phyloP scores from a whole-genome alignment of 1,139 yeast genomes.

The Candida pseudocylindracea region DNA sequence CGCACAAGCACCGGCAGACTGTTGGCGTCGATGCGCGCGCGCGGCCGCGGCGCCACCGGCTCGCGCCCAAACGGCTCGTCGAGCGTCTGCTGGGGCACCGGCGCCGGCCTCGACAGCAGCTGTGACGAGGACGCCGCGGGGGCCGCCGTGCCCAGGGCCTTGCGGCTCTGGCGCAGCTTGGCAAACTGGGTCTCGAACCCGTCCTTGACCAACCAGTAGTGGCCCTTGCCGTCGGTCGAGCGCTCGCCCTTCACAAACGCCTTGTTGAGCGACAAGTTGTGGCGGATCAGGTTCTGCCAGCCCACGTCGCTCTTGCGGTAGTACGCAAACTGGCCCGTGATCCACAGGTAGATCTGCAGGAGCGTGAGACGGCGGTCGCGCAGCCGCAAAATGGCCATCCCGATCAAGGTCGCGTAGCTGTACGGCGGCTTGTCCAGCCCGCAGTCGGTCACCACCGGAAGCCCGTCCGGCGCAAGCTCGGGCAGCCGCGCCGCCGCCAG shows the following conservation, averaged over 20 bases:
- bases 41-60: too few species aligned
- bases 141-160: slow-evolving; percentile 20
- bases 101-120: too few species aligned
- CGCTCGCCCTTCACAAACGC: slow-evolving; percentile 82
- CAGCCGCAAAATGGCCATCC: slow-evolving; percentile 83
- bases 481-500: too few species aligned
- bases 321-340: slow-evolving; percentile 64
- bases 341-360: slow-evolving; percentile 87
- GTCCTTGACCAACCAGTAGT: slow-evolving; percentile 79
- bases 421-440: slow-evolving; percentile 56
- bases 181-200: slow-evolving; percentile 72
- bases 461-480: too few species aligned
- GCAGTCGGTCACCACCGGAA: too few species aligned
- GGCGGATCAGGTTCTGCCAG: slow-evolving; percentile 86
- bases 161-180: slow-evolving; percentile 31
- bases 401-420: slow-evolving; percentile 84
- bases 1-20: too few species aligned
- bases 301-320: slow-evolving; percentile 79
- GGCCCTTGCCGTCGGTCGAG: slow-evolving; percentile 92
- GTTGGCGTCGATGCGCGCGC: too few species aligned
- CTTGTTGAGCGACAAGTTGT: slow-evolving; percentile 63
- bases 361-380: slow-evolving; percentile 60
- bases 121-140: slow-evolving; percentile 3
- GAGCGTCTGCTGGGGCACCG: too few species aligned
- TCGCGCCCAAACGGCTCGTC: too few species aligned